Base-by-base conservation (phyloP, 225 moss, liverwort and hornwort genomes). In the Marchantia paleacea region DNA sequence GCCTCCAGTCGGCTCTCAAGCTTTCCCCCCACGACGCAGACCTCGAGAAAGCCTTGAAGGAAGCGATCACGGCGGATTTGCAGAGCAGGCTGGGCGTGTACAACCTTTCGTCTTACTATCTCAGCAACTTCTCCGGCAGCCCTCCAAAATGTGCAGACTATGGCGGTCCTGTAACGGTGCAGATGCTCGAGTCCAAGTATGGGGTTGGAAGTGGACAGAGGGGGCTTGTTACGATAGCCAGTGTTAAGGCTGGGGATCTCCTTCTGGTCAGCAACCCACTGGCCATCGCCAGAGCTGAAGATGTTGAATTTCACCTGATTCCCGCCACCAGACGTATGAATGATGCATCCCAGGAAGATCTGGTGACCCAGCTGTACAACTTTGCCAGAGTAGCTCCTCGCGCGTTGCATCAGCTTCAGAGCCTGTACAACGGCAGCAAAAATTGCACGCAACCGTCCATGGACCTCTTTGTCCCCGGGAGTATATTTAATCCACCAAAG, bases 221-320 rank as follows among this genome's bases (percentile, higher is more conserved):
- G 50, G 84, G 88, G 28, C 71, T 93, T 61, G 81, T 91, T 26
- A 72, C 90, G 18, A 84, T 74, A 48, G 77, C 72, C 22, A 80
- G 85, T 68, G 85, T 88, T 9, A 83, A 70, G 73, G 84, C 80
- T 29, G 78, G 85, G 3, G 79, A 92, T 63, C 50, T 92, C 0
- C 85, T 91, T 24, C 69, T 90, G 4, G 86, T 85, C 19, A 84
- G 82, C 75, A 90, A 91, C 63, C 86, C 84, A 30, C 77, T 93
- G 0, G 87, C 85, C 0, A 88, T 85, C 58, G 78, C 85, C 29
- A 83, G 86, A 80, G 72, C 69, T 3, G 87, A 91, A 79, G 87
- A 76, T 0, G 72, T 79, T 0, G 86, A 82, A 55, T 83, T 81
- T 54, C 85, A 72, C 29, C 24, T 79, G 0, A 47, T 75, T 55